phyloP scores from a whole-genome alignment of 305 asterid species.

The Fraxinus nigra region DNA sequence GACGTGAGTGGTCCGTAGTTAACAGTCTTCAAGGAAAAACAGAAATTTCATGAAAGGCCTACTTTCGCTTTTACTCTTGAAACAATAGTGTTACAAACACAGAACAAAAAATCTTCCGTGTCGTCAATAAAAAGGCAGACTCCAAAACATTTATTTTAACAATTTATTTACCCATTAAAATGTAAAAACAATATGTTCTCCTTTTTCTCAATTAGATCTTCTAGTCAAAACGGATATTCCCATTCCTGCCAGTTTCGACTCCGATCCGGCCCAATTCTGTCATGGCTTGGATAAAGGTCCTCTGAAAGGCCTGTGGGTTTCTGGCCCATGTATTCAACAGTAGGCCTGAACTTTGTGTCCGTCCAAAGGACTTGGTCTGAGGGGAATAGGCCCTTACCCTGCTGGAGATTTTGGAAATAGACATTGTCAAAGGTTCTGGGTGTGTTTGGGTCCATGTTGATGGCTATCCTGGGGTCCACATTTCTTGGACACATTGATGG shows the following conservation, averaged over 20 bases:
- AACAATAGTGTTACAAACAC: too few species aligned
- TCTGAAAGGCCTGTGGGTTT: constrained; percentile 22
- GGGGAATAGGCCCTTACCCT: constrained; percentile 44
- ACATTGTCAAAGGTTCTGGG: constrained; percentile 44
- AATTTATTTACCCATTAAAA: not conserved
- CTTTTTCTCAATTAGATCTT: constrained; percentile 27
- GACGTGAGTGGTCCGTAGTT: too few species aligned
- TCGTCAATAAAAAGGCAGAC: not conserved
- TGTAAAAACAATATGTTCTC: not conserved
- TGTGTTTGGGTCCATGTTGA: constrained; percentile 41
- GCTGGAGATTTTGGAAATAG: constrained; percentile 34
- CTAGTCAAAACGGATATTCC: constrained; percentile 48
- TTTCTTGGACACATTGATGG: constrained; percentile 35
- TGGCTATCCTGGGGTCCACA: constrained; percentile 37
- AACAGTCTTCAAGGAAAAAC: too few species aligned
- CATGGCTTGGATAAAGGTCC: constrained; percentile 35
- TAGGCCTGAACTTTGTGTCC: constrained; percentile 32
- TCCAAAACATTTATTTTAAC: not conserved
- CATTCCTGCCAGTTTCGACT: constrained; percentile 33
- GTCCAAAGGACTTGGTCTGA: constrained; percentile 54
- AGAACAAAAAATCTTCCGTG: not conserved
- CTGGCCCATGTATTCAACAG: constrained; percentile 39
- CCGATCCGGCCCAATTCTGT: constrained; percentile 59
- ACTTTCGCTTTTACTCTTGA: too few species aligned
- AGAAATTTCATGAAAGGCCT: too few species aligned